phyloP scores from a whole-genome alignment of 768 basidiomycete genomes.

The Suillus occidentalis region DNA sequence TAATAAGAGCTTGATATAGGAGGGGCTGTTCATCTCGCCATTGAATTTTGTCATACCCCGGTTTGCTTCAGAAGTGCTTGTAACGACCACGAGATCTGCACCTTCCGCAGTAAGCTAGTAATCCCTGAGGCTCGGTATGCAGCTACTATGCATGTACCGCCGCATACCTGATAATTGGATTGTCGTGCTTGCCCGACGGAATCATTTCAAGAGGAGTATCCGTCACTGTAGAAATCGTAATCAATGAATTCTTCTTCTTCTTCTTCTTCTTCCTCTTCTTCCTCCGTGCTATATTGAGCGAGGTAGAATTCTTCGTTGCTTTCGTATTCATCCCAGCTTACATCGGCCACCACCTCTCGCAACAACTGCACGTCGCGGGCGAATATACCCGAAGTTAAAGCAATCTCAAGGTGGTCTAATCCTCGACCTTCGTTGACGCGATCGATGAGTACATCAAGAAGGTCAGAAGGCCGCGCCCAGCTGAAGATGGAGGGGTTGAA shows the following conservation, averaged over 20 bases:
- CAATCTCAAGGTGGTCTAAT: neutral
- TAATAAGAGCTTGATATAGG: neutral
- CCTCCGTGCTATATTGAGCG: neutral
- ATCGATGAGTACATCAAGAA: conserved; percentile 7
- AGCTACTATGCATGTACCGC: neutral
- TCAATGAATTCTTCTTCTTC: neutral
- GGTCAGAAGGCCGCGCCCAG: neutral
- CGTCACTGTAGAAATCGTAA: neutral
- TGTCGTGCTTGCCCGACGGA: neutral
- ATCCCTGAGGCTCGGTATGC: neutral
- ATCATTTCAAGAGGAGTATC: neutral
- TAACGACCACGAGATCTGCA: neutral
- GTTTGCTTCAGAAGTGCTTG: neutral
- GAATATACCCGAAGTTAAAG: neutral
- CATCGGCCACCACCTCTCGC: conserved; percentile 7
- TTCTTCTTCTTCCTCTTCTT: neutral
- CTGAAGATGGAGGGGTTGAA: neutral
- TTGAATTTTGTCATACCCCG: neutral
- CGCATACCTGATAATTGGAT: neutral
- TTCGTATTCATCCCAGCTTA: conserved; percentile 4
- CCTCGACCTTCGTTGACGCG: conserved; percentile 5
- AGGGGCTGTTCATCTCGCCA: neutral
- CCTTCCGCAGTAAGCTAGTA: neutral
- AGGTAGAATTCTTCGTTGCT: neutral
- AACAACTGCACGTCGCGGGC: neutral